Conservation (phyloP, 1,284 basidiomycete species). For the Cutaneotrichosporon curvatum region DNA sequence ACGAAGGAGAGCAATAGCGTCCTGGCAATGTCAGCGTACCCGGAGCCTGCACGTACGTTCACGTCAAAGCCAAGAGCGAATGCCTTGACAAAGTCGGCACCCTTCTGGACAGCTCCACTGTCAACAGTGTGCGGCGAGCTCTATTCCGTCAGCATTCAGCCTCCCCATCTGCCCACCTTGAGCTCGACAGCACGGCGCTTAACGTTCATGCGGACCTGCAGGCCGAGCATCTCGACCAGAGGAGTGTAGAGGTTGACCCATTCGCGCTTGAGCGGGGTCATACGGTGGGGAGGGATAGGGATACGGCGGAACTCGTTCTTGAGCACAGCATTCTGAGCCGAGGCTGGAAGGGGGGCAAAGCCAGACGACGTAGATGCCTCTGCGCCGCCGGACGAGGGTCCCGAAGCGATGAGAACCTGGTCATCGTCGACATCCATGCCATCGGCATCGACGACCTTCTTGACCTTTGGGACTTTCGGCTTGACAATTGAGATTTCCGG, state of each 20-base stretch:
- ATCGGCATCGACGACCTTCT: conserved; percentile 2
- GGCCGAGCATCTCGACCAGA: conserved; percentile 82
- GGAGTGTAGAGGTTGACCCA: conserved; percentile 98
- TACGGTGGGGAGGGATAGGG: conserved; percentile 88
- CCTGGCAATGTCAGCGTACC: conserved; percentile 51
- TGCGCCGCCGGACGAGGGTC: conserved; percentile 7
- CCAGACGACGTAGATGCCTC: conserved; percentile 25
- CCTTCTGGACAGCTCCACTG: conserved; percentile 85
- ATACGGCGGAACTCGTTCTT: conserved; percentile 77
- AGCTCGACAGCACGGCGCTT: conserved; percentile 82
- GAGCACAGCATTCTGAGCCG: conserved; percentile 28
- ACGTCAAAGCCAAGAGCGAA: conserved; percentile 91
- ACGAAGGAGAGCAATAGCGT: conserved; percentile 87
- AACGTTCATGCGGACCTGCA: conserved; percentile 96
- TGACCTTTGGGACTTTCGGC: conserved; percentile 19
- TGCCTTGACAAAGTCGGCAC: conserved; percentile 96
- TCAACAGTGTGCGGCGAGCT: conserved; percentile 93
- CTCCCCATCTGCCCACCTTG: conserved; percentile 58
- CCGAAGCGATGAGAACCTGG: conserved; percentile 22
- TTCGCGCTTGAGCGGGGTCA: conserved; percentile 94
- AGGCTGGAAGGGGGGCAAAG: conserved; percentile 38
- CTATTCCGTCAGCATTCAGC: conserved; percentile 47
- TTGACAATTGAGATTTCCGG: conserved; percentile 41
- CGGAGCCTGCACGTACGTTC: conserved; percentile 55
- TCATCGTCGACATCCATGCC: conserved; percentile 28